Evolutionary conservation across 1,284 basidiomycete genomes (phyloP).

Genomic region (Tilletia horrida): DNA sequence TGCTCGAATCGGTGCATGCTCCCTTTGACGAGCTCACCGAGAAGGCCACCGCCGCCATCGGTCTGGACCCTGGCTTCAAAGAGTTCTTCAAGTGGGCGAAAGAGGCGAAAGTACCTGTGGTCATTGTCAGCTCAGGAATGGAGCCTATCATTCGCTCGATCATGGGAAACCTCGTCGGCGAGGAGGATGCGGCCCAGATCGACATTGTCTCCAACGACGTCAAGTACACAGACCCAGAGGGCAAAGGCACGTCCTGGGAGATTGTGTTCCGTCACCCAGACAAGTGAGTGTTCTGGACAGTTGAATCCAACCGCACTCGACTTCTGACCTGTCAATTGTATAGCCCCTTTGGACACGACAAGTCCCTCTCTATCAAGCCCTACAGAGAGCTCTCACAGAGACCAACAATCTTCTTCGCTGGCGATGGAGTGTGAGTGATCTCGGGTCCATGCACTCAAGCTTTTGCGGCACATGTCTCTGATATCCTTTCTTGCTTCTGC

Average conservation of each 20-base stretch:
- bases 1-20: constrained; percentile 50
- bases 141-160: constrained; percentile 52
- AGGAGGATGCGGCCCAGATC: constrained; percentile 52
- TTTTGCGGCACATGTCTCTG: not conserved
- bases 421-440: constrained; percentile 45
- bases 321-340: not conserved
- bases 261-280: constrained; percentile 54
- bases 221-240: constrained; percentile 51
- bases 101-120: constrained; percentile 50
- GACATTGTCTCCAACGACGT: constrained; percentile 54
- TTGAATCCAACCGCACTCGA: not conserved
- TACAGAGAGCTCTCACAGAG: constrained; percentile 50
- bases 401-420: constrained; percentile 53
- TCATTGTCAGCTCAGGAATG: constrained; percentile 54
- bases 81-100: constrained; percentile 53
- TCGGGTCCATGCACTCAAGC: not conserved
- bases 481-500: not conserved
- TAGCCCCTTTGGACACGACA: constrained; percentile 54
- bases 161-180: constrained; percentile 52
- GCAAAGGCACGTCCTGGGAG: constrained; percentile 50
- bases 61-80: constrained; percentile 54
- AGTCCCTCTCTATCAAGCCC: constrained; percentile 49
- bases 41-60: constrained; percentile 50
- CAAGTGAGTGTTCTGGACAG: constrained; percentile 20
- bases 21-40: constrained; percentile 52